Base-by-base conservation (phyloP, 2,329 filamentous ascomycete species). In the Aspergillus calidoustus region DNA sequence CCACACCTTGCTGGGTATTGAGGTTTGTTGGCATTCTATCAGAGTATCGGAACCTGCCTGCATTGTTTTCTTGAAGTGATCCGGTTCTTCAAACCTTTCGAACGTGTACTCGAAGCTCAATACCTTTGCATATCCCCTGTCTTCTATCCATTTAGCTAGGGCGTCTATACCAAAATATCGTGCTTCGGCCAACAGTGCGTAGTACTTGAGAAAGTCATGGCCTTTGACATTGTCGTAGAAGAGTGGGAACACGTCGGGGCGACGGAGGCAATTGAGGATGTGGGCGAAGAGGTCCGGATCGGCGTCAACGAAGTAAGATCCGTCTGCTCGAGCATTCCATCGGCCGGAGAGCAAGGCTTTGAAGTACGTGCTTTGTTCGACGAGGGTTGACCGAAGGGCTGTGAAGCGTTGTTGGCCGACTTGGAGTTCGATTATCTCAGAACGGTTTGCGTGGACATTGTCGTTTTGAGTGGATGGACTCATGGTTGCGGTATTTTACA, bases 291-390 rank as follows among this genome's bases (percentile, higher is more conserved):
- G n/a, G 9, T n/a, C 23, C 0, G 57, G 54, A 5, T 65, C 60
- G 3, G 57, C 54, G 13, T 65, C 63, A 31, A 63, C 43, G 25
- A 65, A 63, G n/a, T 62, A 62, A 0, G 44, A 38, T 2, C 63
- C 56, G 22, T 60, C 57, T 7, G 9, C 8, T 2, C n/a, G 23
- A 0, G 13, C 17, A 3, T 53, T 15, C 49, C 54, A 64, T 9
- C 51, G 57, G 3, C 25, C 30, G 2, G 57, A 58, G 4, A 65
- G 54, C 2, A 65, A 50, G 2, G 51, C 34, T 19, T 23, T 9
- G 51, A 65, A 62, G 38, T 54, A 59, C 5, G 38, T 28, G 41
- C 63, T 63, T 13, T 48, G 22, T 1, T 13, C 38, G 11, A 11
- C 8, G 1, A 62, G 44, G 5, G 60, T 62, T 1, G 22, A 15